Evolutionary conservation across 345 rosid species (phyloP).

Genomic region (Citrus australasica): DNA sequence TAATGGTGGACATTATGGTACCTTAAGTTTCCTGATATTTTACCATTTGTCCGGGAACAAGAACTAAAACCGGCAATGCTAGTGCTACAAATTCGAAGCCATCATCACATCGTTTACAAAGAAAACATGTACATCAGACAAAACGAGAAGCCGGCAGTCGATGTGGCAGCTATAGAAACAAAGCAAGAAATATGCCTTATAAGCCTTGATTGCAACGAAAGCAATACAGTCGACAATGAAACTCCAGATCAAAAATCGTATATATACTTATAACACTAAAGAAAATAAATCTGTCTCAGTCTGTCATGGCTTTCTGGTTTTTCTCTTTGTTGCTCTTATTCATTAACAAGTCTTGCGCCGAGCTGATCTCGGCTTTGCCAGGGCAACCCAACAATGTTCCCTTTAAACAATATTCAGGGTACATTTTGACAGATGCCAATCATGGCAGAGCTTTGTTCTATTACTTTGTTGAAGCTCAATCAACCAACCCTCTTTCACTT

Average conservation of each 20-base stretch:
- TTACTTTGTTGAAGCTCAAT: conserved; percentile 32
- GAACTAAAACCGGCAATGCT: not conserved
- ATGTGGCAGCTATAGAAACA: not conserved
- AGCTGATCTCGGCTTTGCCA: conserved; percentile 28
- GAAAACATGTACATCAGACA: not conserved
- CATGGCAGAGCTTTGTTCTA: conserved; percentile 31
- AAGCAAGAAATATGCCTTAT: not conserved
- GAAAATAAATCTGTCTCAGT: not conserved
- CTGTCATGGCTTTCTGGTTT: conserved; percentile 16
- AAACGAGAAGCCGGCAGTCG: not conserved
- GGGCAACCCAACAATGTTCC: conserved; percentile 31
- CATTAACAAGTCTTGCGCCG: conserved; percentile 17
- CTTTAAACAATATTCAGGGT: conserved; percentile 30
- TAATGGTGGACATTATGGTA: too few species aligned
- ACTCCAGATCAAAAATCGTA: not conserved
- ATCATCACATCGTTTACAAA: not conserved
- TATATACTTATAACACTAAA: not conserved
- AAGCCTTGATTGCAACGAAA: not conserved
- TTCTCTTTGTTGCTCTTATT: conserved; percentile 15
- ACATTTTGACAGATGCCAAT: conserved; percentile 27
- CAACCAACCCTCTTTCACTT: conserved; percentile 11
- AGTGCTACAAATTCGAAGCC: not conserved
- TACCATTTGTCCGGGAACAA: too few species aligned
- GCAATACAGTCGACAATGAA: not conserved
- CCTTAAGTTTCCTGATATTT: too few species aligned